Evolutionary conservation across 495 filamentous ascomycete genomes (phyloP), one percentile per base, ranked within the genome.

Genomic region (Tuber indicum): DNA sequence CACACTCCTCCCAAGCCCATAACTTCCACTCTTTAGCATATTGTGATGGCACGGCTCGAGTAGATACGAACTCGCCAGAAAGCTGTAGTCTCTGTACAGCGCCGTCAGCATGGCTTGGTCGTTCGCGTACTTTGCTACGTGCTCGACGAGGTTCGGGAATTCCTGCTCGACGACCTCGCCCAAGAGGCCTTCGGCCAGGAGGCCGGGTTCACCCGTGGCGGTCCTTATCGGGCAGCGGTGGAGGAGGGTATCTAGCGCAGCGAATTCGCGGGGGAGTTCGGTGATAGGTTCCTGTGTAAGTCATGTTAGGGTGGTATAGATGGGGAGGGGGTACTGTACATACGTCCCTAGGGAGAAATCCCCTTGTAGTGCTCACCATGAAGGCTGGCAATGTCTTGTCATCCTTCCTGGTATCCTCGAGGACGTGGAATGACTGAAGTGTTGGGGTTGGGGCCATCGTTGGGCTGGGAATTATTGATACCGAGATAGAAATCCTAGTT

Each of bases 1-100:
- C 23, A 89, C 84, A 47, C 92, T 87, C 12, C 94, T 86, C 16
- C 88, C 94, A 45, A 97, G 86, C 0, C 94, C 94, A 83, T 96
- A 97, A 0, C 90, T 91, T 26, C 85, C 84, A 43, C 72, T 81
- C 42, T 88, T 87, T 74, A 91, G 84, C 80, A 88, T 90, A 79
- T 91, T 87, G 86, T 91, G 86, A 85, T 94, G 94, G 84, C 94
- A 97, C n/a, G 94, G 94, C 86, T 97, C 94, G n/a, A 97, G 88
- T 23, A 97, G 86, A 83, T 96, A 97, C 0, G 94, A 91, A 21
- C 92, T 94, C 1, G 93, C 92, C 5, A 97, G 85, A 86, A 96
- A 97, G 42, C 91, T 91, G 83, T 97, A 97, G 86, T 97, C 94
- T 41, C 94, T 87, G 84, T 96, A 97, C 74, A 95, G 85, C 43